Evolutionary conservation across 257 asterid species (phyloP).

Genomic region (Solanum commersonii): DNA sequence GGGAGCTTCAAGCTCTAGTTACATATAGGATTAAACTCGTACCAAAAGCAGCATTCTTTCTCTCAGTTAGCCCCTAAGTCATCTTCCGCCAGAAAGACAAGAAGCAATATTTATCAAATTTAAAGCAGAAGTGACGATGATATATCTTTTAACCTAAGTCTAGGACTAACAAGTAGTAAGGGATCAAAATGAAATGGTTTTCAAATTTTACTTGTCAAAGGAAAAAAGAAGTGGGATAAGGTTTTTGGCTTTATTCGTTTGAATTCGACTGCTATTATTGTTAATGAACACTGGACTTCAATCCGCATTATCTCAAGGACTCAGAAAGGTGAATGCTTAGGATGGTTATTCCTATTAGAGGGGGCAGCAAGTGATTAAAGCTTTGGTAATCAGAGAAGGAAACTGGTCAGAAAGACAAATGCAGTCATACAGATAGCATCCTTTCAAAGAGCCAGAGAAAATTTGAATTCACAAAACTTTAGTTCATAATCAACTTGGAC

Average conservation of each 20-base stretch:
- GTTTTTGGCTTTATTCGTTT: not conserved
- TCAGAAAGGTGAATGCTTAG: not conserved
- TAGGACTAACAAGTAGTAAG: not conserved
- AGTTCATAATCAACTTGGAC: not conserved
- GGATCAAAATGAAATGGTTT: not conserved
- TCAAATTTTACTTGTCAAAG: not conserved
- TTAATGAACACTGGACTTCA: not conserved
- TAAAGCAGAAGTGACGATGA: not conserved
- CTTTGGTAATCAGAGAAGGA: not conserved
- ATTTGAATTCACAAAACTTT: not conserved
- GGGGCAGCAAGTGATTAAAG: not conserved
- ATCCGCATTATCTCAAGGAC: not conserved
- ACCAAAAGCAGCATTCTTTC: not conserved
- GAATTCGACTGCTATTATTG: not conserved
- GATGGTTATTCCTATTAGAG: not conserved
- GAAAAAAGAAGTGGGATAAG: not conserved
- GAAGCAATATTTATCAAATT: not conserved
- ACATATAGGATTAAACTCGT: not conserved
- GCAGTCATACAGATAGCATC: not conserved
- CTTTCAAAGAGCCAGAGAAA: not conserved
- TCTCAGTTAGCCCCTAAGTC: not conserved
- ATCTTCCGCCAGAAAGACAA: not conserved
- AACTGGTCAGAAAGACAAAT: not conserved
- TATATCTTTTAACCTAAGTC: not conserved
- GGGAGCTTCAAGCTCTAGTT: not conserved